These are phyloP conservation scores for Pichia deserticola DNA, from an alignment of 805 yeast species.

Conservation along the genomic window DNA sequence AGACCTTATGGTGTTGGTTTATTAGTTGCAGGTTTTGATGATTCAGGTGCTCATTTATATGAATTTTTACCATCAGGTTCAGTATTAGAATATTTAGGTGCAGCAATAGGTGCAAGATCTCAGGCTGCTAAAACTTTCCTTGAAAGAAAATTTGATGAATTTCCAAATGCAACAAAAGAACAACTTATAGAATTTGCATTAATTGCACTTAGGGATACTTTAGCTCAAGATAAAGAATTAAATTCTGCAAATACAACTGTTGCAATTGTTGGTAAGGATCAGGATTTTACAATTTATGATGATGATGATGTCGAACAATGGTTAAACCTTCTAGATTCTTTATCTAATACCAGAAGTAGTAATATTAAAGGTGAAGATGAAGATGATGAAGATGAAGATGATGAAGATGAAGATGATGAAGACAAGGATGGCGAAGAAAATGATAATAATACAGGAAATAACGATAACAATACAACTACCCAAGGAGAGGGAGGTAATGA, in stretches of 20 bases:
- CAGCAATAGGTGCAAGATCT: constrained; percentile 97
- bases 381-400: constrained; percentile 21
- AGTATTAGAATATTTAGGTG: constrained; percentile 81
- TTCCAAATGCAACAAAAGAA: constrained; percentile 54
- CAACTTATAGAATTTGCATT: constrained; percentile 80
- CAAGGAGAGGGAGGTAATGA: too few species aligned
- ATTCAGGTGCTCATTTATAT: constrained; percentile 85
- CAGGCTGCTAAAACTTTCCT: constrained; percentile 96
- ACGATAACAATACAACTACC: too few species aligned
- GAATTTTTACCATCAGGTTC: constrained; percentile 97
- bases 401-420: constrained; percentile 26
- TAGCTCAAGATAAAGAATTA: constrained; percentile 90
- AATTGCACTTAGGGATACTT: constrained; percentile 86
- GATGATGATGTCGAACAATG: constrained; percentile 82
- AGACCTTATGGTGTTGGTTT: constrained; percentile 98
- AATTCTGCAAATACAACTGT: constrained; percentile 79
- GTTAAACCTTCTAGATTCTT: constrained; percentile 68
- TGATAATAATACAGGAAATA: too few species aligned
- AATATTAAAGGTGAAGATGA: constrained; percentile 28
- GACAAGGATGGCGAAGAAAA: constrained; percentile 18
- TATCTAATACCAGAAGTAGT: constrained; percentile 48
- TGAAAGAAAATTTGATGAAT: constrained; percentile 74
- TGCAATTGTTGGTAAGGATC: constrained; percentile 83
- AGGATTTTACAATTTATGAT: constrained; percentile 65
- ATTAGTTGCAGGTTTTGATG: constrained; percentile 84